These are phyloP conservation scores for Actinomortierella ambigua DNA, from an alignment of 371 early-diverging fungal genomes.

Conservation along the genomic window DNA sequence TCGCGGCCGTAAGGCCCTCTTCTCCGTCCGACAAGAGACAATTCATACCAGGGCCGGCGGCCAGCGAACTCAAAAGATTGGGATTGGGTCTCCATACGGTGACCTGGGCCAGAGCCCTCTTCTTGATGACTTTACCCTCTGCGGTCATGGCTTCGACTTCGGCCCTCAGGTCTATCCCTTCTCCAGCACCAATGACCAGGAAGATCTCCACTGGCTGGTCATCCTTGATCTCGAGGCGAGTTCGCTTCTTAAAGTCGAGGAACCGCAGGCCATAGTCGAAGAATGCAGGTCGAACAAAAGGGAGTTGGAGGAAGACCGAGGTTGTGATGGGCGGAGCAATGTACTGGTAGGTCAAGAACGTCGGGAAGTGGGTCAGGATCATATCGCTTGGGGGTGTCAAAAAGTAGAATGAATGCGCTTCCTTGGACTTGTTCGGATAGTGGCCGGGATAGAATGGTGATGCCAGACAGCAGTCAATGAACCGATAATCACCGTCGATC, in stretches of 20 bases:
- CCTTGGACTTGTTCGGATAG: constrained; percentile 30
- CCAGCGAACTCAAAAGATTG: no score
- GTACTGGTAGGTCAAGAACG: constrained; percentile 39
- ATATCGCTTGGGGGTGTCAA: constrained; percentile 37
- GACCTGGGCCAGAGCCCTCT: constrained; percentile 36
- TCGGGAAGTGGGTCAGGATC: constrained; percentile 37
- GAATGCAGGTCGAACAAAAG: constrained; percentile 40
- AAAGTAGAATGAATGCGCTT: constrained; percentile 43
- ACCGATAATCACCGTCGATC: constrained; percentile 63
- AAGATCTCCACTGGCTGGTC: constrained; percentile 39
- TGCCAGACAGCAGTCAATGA: constrained; percentile 67
- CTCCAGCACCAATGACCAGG: constrained; percentile 36
- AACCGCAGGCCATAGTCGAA: constrained; percentile 44
- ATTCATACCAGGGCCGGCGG: no score
- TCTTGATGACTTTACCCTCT: constrained; percentile 32
- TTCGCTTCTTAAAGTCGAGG: constrained; percentile 33
- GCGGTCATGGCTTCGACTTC: constrained; percentile 41
- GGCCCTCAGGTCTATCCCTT: constrained; percentile 31
- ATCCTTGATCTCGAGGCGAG: constrained; percentile 34
- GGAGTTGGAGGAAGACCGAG: constrained; percentile 29
- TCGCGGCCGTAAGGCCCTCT: no score
- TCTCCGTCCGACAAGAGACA: no score
- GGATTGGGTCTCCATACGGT: constrained; percentile 35
- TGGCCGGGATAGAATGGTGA: constrained; percentile 47
- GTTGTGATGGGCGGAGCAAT: constrained; percentile 36